These are phyloP conservation scores for Hymenoscyphus infarciens DNA, from an alignment of 2,329 filamentous ascomycete species.

Conservation along the genomic window DNA sequence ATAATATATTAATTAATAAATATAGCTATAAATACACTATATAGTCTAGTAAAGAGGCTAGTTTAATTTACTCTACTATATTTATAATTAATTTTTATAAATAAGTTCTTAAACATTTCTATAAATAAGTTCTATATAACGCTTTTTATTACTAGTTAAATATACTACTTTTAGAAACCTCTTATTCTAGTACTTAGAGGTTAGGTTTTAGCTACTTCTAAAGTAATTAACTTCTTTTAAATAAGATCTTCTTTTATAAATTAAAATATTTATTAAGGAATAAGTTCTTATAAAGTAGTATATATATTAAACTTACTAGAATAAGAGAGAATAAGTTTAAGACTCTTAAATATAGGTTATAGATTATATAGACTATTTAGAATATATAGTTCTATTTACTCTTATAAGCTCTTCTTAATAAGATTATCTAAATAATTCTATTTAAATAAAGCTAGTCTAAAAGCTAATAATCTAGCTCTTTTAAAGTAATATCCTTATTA, in stretches of 20 bases:
- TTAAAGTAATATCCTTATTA: conserved; percentile 20
- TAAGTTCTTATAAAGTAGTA: no score
- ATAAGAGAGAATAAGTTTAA: no score
- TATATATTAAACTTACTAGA: no score
- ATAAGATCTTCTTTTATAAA: not conserved
- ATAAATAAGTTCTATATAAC: not conserved
- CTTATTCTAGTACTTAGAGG: not conserved
- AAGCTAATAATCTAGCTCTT: conserved; percentile 21
- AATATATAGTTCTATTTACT: no score
- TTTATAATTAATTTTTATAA: conserved; percentile 9
- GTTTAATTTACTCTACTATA: conserved; percentile 14
- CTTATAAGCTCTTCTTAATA: no score
- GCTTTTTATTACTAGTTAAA: not conserved
- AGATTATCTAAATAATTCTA: not conserved
- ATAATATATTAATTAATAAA: conserved; percentile 66
- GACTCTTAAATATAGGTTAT: no score
- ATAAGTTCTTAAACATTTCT: conserved; percentile 4
- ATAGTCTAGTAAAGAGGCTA: conserved; percentile 16
- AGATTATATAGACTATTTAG: no score
- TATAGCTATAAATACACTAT: conserved; percentile 46
- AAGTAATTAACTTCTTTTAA: not conserved
- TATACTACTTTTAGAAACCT: not conserved
- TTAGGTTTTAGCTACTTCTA: not conserved
- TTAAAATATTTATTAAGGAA: not conserved
- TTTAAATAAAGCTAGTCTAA: conserved; percentile 10